A percentile compares a stretch with the other conserved stretches of the same genome.
These are phyloP conservation scores for Tricholoma saponaceum DNA, from an alignment of 768 basidiomycete species.

Conservation along the genomic window DNA sequence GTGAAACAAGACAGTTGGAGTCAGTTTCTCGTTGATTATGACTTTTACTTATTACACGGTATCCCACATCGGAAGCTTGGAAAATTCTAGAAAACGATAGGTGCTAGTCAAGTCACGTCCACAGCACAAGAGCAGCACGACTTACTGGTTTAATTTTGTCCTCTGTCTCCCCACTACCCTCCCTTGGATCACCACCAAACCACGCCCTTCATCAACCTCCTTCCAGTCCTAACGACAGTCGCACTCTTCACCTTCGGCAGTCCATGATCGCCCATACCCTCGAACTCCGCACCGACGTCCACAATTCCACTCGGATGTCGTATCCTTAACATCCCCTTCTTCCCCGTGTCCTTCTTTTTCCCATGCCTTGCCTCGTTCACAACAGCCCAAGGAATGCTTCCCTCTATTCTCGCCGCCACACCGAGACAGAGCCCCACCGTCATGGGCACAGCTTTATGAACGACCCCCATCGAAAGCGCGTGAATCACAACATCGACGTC, in stretches of 20 bases:
- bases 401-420: slow-evolving; percentile 34
- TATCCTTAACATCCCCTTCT: background rate
- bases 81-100: too few relatives aligned
- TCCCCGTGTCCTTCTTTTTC: background rate
- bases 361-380: background rate
- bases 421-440: slow-evolving; percentile 69
- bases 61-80: too few relatives aligned
- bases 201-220: background rate
- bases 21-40: too few relatives aligned
- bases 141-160: too few relatives aligned
- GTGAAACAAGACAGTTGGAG: too few relatives aligned
- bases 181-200: background rate
- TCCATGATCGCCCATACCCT: background rate
- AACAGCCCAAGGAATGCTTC: background rate
- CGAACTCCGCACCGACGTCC: background rate
- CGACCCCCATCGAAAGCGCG: slow-evolving; percentile 52
- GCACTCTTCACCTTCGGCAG: background rate
- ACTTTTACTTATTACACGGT: too few relatives aligned
- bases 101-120: too few relatives aligned
- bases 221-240: background rate
- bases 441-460: slow-evolving; percentile 71
- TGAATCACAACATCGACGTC: slow-evolving; percentile 41
- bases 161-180: too few relatives aligned
- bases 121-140: too few relatives aligned
- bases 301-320: background rate